phyloP scores from a whole-genome alignment of 371 early-diverging fungal genomes.

The Fennellomyces sp. region DNA sequence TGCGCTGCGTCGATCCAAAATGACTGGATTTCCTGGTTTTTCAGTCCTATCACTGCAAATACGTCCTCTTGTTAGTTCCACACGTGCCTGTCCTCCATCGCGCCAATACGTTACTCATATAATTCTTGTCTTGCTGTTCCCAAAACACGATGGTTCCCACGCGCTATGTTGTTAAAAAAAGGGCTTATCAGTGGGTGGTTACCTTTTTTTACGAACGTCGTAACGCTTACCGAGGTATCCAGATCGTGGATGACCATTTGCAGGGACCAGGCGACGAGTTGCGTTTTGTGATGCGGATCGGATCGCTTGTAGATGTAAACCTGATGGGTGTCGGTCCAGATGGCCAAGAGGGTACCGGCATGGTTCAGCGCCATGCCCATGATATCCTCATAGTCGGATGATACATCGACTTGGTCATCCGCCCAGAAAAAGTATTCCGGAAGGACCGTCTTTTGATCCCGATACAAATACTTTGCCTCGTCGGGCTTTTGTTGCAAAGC shows the following conservation, averaged over 20 bases:
- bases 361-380: constrained; percentile 31
- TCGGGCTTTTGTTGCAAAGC: constrained; percentile 17
- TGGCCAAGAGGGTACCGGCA: constrained; percentile 25
- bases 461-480: constrained; percentile 24
- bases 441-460: constrained; percentile 8
- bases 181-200: too few species aligned
- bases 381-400: constrained; percentile 27
- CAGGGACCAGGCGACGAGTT: constrained; percentile 6
- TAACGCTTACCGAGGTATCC: constrained; percentile 1
- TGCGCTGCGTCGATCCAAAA: constrained; percentile 12
- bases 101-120: constrained; percentile 15
- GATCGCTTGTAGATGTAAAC: constrained; percentile 28
- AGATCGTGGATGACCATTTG: constrained; percentile 6
- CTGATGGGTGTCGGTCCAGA: constrained; percentile 41
- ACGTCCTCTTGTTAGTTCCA: background rate
- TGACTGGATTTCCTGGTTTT: constrained; percentile 7
- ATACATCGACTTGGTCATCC: background rate
- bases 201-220: background rate
- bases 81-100: too few species aligned
- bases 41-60: constrained; percentile 8
- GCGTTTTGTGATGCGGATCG: background rate
- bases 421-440: constrained; percentile 1
- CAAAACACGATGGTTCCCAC: constrained; percentile 10
- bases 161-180: background rate
- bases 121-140: constrained; percentile 1